These are phyloP conservation scores for Zymoseptoria passerinii DNA, from an alignment of 2,329 filamentous ascomycete genomes.

Conservation along the genomic window DNA sequence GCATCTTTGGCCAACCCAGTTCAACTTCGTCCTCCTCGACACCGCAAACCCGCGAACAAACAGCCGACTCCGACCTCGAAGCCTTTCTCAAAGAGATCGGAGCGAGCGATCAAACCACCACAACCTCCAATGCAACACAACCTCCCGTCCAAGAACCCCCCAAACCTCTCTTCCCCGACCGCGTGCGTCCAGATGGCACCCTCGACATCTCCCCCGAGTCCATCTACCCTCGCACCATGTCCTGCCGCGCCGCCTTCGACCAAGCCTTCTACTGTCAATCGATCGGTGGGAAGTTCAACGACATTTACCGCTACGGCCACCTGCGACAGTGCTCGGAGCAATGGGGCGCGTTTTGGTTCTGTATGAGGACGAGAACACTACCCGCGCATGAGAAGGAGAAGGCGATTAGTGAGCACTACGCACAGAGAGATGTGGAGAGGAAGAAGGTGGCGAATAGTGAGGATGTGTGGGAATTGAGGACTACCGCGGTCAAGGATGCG, in stretches of 20 bases:
- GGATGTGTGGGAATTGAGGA: slow-evolving; percentile 77
- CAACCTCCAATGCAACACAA: slow-evolving; percentile 16
- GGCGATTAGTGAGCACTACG: slow-evolving; percentile 58
- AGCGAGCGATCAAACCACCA: slow-evolving; percentile 16
- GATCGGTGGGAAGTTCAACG: slow-evolving; percentile 81
- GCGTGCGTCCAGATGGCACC: slow-evolving; percentile 22
- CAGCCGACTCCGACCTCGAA: slow-evolving; percentile 48
- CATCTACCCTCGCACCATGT: slow-evolving; percentile 73
- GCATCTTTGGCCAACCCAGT: slow-evolving; percentile 23
- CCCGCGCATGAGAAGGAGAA: slow-evolving; percentile 51
- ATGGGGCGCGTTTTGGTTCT: slow-evolving; percentile 96
- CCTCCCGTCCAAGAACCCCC: slow-evolving; percentile 3
- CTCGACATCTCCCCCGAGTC: slow-evolving; percentile 47
- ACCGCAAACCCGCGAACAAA: slow-evolving; percentile 34
- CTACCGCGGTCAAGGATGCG: slow-evolving; percentile 49
- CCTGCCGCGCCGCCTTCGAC: slow-evolving; percentile 85
- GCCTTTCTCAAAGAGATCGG: slow-evolving; percentile 44
- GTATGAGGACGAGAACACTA: slow-evolving; percentile 73
- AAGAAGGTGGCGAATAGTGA: slow-evolving; percentile 70
- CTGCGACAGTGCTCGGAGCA: slow-evolving; percentile 71
- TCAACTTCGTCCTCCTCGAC: slow-evolving; percentile 10
- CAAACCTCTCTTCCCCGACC: slow-evolving; percentile 11
- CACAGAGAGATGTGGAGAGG: slow-evolving; percentile 52
- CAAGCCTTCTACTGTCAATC: slow-evolving; percentile 89
- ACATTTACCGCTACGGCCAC: slow-evolving; percentile 78